Percentiles rank a stretch among this genome's conserved stretches.
Conservation (phyloP, 768 basidiomycete species). For the Leccinum imitatum region DNA sequence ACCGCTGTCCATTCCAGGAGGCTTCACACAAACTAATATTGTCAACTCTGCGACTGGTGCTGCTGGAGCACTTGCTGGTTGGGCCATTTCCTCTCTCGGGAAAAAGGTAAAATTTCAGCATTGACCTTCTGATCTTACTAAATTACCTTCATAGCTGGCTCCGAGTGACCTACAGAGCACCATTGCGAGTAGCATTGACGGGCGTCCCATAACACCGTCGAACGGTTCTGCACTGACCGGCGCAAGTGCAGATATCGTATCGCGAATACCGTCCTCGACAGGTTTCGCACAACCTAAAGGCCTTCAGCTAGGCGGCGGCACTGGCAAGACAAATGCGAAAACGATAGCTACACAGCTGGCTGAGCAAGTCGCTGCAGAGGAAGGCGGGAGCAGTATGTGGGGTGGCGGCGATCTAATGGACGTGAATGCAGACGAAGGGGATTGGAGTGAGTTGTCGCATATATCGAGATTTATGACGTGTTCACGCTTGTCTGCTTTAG, state of each 20-base stretch:
- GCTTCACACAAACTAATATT: constrained; percentile 39
- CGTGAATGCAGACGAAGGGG: constrained; percentile 87
- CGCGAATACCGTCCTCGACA: constrained; percentile 11
- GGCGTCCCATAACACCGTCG: constrained; percentile 43
- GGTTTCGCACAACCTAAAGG: constrained; percentile 47
- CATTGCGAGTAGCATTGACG: constrained; percentile 46
- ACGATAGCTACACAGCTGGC: constrained; percentile 53
- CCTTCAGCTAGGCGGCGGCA: constrained; percentile 62
- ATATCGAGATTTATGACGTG: background rate
- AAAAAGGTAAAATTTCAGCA: constrained; percentile 56
- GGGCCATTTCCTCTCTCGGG: constrained; percentile 90
- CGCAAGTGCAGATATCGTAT: background rate
- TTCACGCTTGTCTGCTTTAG: constrained; percentile 34
- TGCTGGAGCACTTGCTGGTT: constrained; percentile 88
- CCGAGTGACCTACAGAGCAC: constrained; percentile 70
- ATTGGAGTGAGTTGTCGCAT: constrained; percentile 76
- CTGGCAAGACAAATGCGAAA: constrained; percentile 42
- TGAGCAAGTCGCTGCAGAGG: constrained; percentile 50
- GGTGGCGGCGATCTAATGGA: constrained; percentile 85
- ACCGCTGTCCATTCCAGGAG: constrained; percentile 31
- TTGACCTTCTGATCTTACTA: background rate
- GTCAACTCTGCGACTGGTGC: constrained; percentile 89
- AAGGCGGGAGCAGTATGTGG: constrained; percentile 56
- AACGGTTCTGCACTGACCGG: background rate
- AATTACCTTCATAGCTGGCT: constrained; percentile 49